Evolutionary conservation across 2,329 filamentous ascomycete species (phyloP), one percentile per base, ranked within the genome.

Genomic region (Apiospora rasikravindrae): DNA sequence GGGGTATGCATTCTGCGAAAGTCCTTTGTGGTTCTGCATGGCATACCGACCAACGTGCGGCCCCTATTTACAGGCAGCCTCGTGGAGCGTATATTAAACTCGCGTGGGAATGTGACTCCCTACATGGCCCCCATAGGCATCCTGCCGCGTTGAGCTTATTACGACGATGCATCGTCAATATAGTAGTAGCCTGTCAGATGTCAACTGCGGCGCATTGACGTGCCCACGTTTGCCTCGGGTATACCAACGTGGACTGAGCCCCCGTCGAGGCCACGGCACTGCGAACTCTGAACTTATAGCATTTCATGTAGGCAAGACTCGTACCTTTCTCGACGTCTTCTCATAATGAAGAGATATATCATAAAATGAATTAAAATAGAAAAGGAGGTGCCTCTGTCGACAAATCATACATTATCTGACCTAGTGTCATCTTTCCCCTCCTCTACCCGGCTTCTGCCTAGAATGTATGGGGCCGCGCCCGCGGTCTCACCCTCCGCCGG

Each of bases 381-480:
- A 33, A 11, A 37, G 53, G 53, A 37, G 16, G 8, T 61, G 26
- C 37, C 53, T 61, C 53, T 29, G 53, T 61, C 2, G 53, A 22
- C 26, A 61, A 61, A 61, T 61, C 29, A 61, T 2, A 61, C 29
- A 33, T 33, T 37, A 22, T 22, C 29, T 61, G 53, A 37, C 53
- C 29, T 61, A 16, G 29, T 37, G 53, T 33, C 53, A 61, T 61
- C 53, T 64, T 64, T n/a, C 33, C 57, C 57, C 57, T 40, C 57
- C 57, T 64, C 22, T n/a, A 24, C 24, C 19, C 29, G 13, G 57
- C 57, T 64, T 64, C 57, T 64, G 57, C 57, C 57, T 64, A 64
- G 57, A 64, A 64, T 64, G 57, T 40, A 64, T 64, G 57, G 57
- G 14, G 57, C 22, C 57, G 33, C 19, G 53, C 53, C 53, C 53